Evolutionary conservation across 2,329 filamentous ascomycete species (phyloP).

Genomic region (Fusarium dimerum): DNA sequence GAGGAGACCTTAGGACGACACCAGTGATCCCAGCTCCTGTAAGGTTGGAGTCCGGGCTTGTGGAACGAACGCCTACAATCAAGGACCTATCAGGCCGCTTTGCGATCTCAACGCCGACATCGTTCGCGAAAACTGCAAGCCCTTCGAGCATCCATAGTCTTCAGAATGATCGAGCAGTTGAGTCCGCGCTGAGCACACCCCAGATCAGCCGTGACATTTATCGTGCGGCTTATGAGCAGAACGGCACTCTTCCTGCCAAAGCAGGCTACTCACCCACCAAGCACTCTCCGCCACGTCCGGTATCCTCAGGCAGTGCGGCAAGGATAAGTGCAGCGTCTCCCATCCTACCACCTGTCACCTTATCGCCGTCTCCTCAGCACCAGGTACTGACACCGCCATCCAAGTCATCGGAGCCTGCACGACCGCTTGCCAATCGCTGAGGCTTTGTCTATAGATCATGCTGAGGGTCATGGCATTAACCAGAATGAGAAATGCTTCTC

Average conservation of each 20-base stretch:
- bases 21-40: constrained; percentile 25
- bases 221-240: constrained; percentile 26
- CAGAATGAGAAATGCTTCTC: background rate
- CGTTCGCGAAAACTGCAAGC: constrained; percentile 23
- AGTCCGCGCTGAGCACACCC: constrained; percentile 30
- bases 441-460: background rate
- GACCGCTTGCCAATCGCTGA: constrained; percentile 16
- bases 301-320: constrained; percentile 27
- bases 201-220: constrained; percentile 31
- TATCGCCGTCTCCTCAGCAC: constrained; percentile 59
- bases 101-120: constrained; percentile 17
- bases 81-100: constrained; percentile 9
- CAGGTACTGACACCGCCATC: constrained; percentile 61
- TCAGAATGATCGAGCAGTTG: constrained; percentile 24
- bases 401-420: constrained; percentile 44
- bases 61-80: constrained; percentile 7
- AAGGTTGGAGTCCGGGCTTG: constrained; percentile 21
- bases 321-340: constrained; percentile 38
- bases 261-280: constrained; percentile 55
- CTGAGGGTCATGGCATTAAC: background rate
- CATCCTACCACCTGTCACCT: constrained; percentile 58
- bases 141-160: constrained; percentile 27
- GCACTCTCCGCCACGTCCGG: constrained; percentile 47
- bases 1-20: constrained; percentile 11
- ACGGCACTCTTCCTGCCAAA: constrained; percentile 42